Evolutionary conservation across 345 rosid species (phyloP), one percentile per base, ranked within the genome.

Genomic region (Camelina hispida): DNA sequence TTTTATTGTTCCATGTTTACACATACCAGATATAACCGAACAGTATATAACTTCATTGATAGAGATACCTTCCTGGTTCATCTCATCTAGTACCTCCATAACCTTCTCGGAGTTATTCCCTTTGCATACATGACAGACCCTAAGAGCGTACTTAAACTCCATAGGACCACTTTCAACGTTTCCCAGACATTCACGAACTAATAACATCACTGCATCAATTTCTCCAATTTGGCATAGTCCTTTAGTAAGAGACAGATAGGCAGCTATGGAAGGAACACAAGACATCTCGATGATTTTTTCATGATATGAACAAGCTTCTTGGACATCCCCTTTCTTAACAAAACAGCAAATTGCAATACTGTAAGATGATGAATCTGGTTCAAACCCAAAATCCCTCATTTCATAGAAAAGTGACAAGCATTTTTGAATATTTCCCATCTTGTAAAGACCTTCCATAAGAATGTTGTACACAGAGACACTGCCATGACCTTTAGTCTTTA

Each of bases 181-280:
- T 17, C 87, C 92, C 16, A 94, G 77, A 87, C 97, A 94, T 46
- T 91, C 96, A 34, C 92, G 88, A 48, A 91, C 90, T 40, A 94
- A 84, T 88, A 87, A 81, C 90, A 90, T 87, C 54, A 87, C 85
- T 1, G 86, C 90, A 78, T 94, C 96, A 6, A 88, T 88, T 84
- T 91, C 98, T 73, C 98, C 92, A 20, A 85, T 82, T 76, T 69
- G 81, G 85, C 95, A 81, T 18, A 94, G 91, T 61, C 92, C 93
- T 81, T 54, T 82, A 20, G 90, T 85, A 7, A 94, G 89, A 75
- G 88, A 85, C 69, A 60, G 40, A 73, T 94, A 94, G 23, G 96
- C 91, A 72, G 84, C 82, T 44, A 86, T 44, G 43, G 93, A 85
- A 61, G 91, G 97, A 74, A 90, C 75, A 70, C 81, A 74, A 5